phyloP scores from a whole-genome alignment of 768 basidiomycete genomes.

The Pleurotus ostreatus region DNA sequence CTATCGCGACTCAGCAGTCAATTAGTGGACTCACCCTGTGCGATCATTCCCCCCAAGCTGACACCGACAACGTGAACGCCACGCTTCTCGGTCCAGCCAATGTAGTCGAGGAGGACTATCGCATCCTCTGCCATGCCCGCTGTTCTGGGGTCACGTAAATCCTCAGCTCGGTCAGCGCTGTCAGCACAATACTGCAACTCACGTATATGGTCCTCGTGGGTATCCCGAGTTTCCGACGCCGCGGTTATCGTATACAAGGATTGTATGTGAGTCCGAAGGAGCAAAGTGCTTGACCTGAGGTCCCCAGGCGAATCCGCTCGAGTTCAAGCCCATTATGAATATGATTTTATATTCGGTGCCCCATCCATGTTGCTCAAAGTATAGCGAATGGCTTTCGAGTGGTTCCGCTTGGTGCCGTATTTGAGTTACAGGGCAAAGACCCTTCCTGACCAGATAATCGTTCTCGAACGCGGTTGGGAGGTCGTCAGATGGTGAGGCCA shows the following conservation, averaged over 20 bases:
- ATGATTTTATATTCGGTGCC: constrained; percentile 54
- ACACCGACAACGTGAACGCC: constrained; percentile 69
- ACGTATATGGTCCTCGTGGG: constrained; percentile 78
- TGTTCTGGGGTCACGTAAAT: constrained; percentile 40
- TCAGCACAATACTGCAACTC: constrained; percentile 18
- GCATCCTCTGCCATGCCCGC: constrained; percentile 76
- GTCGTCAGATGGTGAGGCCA: not conserved
- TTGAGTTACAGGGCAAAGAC: constrained; percentile 69
- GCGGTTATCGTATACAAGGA: constrained; percentile 80
- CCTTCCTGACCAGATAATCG: constrained; percentile 30
- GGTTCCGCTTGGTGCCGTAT: constrained; percentile 41
- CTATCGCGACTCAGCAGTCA: too few relatives aligned
- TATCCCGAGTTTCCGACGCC: constrained; percentile 75
- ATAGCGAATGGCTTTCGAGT: constrained; percentile 68
- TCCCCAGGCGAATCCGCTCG: constrained; percentile 59
- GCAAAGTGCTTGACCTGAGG: constrained; percentile 65
- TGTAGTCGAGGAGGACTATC: constrained; percentile 58
- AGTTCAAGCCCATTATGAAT: constrained; percentile 81
- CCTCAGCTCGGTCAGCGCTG: not conserved
- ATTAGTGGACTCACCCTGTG: constrained; percentile 49
- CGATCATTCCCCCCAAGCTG: constrained; percentile 83
- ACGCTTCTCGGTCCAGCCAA: constrained; percentile 65
- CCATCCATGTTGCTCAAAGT: constrained; percentile 74
- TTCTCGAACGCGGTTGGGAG: constrained; percentile 1
- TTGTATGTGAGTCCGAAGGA: constrained; percentile 45